Percentiles rank a stretch among this genome's conserved stretches.
Conservation (phyloP, 2,329 filamentous ascomycete species). For the Teratosphaeriaceae sp. region DNA sequence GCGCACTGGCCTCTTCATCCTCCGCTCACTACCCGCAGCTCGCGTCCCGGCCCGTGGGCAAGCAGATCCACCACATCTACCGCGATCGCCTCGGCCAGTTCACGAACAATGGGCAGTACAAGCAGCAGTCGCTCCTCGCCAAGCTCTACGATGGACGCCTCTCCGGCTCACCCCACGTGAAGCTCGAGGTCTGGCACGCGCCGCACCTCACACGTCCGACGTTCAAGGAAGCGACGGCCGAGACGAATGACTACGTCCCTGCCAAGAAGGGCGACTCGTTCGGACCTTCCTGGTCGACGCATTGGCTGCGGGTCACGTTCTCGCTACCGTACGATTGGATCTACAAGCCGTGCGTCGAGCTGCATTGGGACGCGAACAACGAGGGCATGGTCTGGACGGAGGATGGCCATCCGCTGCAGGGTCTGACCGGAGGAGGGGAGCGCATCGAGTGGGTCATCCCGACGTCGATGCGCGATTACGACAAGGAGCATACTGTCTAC, state of each 20-base stretch:
- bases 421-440: constrained; percentile 83
- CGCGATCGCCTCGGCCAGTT: constrained; percentile 77
- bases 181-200: constrained; percentile 61
- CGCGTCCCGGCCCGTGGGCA: constrained; percentile 54
- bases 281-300: constrained; percentile 93
- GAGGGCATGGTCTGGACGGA: constrained; percentile 93
- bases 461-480: constrained; percentile 65
- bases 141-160: constrained; percentile 65
- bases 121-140: constrained; percentile 38
- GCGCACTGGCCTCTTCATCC: constrained; percentile 16
- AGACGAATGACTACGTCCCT: constrained; percentile 60
- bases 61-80: constrained; percentile 80
- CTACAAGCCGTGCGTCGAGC: constrained; percentile 77
- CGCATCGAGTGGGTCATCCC: constrained; percentile 88
- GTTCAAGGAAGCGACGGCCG: constrained; percentile 72
- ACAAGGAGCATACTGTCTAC: constrained; percentile 82
- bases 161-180: constrained; percentile 68
- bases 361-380: constrained; percentile 93
- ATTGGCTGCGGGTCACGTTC: constrained; percentile 87
- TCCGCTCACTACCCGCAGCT: constrained; percentile 42
- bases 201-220: constrained; percentile 72
- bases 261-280: constrained; percentile 73
- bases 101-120: constrained; percentile 63
- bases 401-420: constrained; percentile 84
- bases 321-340: constrained; percentile 66